Percentiles rank a stretch among this genome's conserved stretches.
phyloP scores from a whole-genome alignment of 257 asterid species.

The Plantago ovata region DNA sequence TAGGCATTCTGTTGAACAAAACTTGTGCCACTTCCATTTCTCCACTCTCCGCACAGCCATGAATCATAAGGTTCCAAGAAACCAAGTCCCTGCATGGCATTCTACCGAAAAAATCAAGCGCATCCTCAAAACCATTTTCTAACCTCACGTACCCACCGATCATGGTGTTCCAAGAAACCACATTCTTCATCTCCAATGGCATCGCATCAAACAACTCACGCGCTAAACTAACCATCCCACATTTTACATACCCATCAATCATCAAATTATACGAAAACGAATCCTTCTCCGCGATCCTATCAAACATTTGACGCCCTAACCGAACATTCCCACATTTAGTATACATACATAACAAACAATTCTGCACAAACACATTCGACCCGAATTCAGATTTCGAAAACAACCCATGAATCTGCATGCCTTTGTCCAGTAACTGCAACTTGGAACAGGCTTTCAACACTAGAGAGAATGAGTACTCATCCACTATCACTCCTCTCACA shows the following conservation, averaged over 20 bases:
- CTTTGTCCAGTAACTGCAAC: constrained; percentile 31
- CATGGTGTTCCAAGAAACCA: constrained; percentile 79
- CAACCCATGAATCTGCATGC: constrained; percentile 79
- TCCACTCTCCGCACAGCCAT: constrained; percentile 62
- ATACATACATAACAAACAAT: constrained; percentile 62
- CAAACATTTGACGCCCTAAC: constrained; percentile 51
- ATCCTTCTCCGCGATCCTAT: constrained; percentile 52
- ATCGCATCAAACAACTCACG: constrained; percentile 51
- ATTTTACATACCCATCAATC: constrained; percentile 79
- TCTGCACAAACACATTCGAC: constrained; percentile 53
- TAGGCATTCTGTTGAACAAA: constrained; percentile 57
- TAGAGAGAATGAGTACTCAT: constrained; percentile 63
- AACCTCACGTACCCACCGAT: constrained; percentile 52
- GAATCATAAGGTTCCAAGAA: constrained; percentile 83
- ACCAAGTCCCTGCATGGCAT: constrained; percentile 71
- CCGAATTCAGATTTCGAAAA: constrained; percentile 52
- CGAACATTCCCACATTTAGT: constrained; percentile 48
- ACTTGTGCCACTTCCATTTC: constrained; percentile 42
- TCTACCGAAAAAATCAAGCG: constrained; percentile 49
- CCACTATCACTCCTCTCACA: constrained; percentile 51
- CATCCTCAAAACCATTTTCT: constrained; percentile 43
- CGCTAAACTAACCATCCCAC: constrained; percentile 61
- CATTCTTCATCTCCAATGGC: constrained; percentile 52
- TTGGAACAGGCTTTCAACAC: constrained; percentile 69
- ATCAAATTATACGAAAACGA: constrained; percentile 69